A percentile compares a stretch with the other conserved stretches of the same genome.
Evolutionary conservation across 306 rosid genomes (phyloP).

Genomic region (Carpinus viminea): DNA sequence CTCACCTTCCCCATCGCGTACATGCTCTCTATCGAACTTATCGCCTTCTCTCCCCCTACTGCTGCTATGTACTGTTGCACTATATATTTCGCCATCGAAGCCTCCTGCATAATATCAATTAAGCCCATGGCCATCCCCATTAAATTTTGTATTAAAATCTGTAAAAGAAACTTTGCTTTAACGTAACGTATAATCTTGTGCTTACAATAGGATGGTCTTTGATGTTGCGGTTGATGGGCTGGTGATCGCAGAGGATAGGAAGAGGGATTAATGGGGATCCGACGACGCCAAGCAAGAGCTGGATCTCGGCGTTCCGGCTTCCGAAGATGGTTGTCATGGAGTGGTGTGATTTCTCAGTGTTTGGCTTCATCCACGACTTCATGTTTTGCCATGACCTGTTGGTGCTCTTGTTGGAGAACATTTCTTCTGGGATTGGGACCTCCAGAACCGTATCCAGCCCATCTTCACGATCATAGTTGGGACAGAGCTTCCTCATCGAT

Average conservation of each 20-base stretch:
- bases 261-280: conserved; percentile 90
- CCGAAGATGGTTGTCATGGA: conserved; percentile 54
- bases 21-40: conserved; percentile 75
- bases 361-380: conserved; percentile 75
- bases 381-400: conserved; percentile 70
- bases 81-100: conserved; percentile 83
- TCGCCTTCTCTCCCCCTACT: conserved; percentile 77
- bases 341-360: conserved; percentile 37
- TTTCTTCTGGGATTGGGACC: conserved; percentile 92
- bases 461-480: conserved; percentile 84
- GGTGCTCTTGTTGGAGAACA: conserved; percentile 46
- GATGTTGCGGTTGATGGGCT: conserved; percentile 55
- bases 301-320: conserved; percentile 67
- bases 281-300: conserved; percentile 79
- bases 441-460: conserved; percentile 96
- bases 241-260: conserved; percentile 51
- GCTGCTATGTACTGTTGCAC: conserved; percentile 89
- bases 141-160: too few species aligned
- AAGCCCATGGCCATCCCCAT: too few species aligned
- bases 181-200: not conserved
- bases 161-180: too few species aligned
- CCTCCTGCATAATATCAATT: conserved; percentile 45
- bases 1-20: conserved; percentile 95
- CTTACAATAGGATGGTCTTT: conserved; percentile 83
- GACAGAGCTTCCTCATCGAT: conserved; percentile 95